Evolutionary conservation across 805 yeast species (phyloP).

Genomic region (Suhomyces tanzawaensis): DNA sequence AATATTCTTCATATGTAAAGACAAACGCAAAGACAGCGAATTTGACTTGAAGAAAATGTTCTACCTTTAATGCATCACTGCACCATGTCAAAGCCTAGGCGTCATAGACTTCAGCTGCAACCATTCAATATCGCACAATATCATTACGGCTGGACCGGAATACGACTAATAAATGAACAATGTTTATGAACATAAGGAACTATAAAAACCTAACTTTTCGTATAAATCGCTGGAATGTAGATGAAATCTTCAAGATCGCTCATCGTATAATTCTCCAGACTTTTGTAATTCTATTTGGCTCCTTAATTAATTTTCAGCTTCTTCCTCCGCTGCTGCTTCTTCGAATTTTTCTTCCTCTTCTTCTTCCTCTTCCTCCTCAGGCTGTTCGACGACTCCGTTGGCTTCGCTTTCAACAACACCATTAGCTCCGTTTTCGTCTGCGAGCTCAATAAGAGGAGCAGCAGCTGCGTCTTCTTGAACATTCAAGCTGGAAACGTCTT

Average conservation of each 20-base stretch:
- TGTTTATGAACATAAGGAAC: neutral
- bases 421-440: slow-evolving; percentile 10
- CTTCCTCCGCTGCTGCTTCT: slow-evolving; percentile 10
- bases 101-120: too few relatives aligned
- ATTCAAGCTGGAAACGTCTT: slow-evolving; percentile 30
- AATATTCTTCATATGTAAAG: slow-evolving; percentile 27
- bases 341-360: slow-evolving; percentile 39
- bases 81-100: too few relatives aligned
- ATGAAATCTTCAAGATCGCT: neutral
- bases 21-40: slow-evolving; percentile 18
- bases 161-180: neutral
- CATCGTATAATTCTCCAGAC: too few relatives aligned
- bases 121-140: too few relatives aligned
- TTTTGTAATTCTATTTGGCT: too few relatives aligned
- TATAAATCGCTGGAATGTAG: neutral
- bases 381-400: slow-evolving; percentile 6
- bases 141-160: neutral
- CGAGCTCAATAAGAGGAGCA: slow-evolving; percentile 14
- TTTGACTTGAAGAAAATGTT: slow-evolving; percentile 6
- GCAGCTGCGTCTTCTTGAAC: slow-evolving; percentile 15
- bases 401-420: slow-evolving; percentile 1
- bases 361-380: slow-evolving; percentile 6
- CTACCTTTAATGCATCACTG: neutral
- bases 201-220: neutral
- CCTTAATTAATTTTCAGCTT: slow-evolving; percentile 14